A percentile compares a stretch with the other conserved stretches of the same genome.
These are phyloP conservation scores for Harrya chromipes DNA, from an alignment of 768 basidiomycete genomes.

Conservation along the genomic window DNA sequence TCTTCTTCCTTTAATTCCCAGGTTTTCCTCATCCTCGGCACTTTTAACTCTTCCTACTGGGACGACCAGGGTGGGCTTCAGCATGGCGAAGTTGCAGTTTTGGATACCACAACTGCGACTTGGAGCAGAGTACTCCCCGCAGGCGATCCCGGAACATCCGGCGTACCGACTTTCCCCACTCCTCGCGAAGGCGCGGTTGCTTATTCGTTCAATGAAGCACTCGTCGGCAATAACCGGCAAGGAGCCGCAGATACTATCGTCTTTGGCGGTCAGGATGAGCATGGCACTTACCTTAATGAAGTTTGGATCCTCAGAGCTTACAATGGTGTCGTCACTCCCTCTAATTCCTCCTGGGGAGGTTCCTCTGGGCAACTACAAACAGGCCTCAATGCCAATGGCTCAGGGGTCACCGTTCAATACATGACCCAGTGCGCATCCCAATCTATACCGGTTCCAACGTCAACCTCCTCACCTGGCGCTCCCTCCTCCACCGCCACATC, in stretches of 20 bases:
- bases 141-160: conserved; percentile 58
- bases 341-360: conserved; percentile 61
- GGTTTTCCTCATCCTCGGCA: conserved; percentile 67
- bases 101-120: conserved; percentile 55
- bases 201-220: conserved; percentile 48
- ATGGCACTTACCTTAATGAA: conserved; percentile 67
- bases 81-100: conserved; percentile 72
- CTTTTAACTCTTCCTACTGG: conserved; percentile 63
- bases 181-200: conserved; percentile 72
- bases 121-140: conserved; percentile 77
- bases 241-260: conserved; percentile 66
- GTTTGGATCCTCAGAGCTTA: conserved; percentile 79
- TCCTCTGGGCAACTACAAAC: conserved; percentile 60
- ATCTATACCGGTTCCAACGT: conserved; percentile 23
- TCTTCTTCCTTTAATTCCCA: conserved; percentile 60
- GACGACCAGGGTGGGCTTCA: conserved; percentile 56
- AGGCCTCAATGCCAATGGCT: conserved; percentile 62
- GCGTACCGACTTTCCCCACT: conserved; percentile 50
- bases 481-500: conserved; percentile 17
- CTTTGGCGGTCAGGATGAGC: conserved; percentile 70
- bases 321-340: conserved; percentile 54
- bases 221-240: conserved; percentile 53
- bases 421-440: conserved; percentile 56
- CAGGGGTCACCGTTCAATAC: conserved; percentile 62
- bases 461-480: conserved; percentile 19